Conservation (phyloP, 2,329 filamentous ascomycete genomes). For the Exserohilum rostratum region DNA sequence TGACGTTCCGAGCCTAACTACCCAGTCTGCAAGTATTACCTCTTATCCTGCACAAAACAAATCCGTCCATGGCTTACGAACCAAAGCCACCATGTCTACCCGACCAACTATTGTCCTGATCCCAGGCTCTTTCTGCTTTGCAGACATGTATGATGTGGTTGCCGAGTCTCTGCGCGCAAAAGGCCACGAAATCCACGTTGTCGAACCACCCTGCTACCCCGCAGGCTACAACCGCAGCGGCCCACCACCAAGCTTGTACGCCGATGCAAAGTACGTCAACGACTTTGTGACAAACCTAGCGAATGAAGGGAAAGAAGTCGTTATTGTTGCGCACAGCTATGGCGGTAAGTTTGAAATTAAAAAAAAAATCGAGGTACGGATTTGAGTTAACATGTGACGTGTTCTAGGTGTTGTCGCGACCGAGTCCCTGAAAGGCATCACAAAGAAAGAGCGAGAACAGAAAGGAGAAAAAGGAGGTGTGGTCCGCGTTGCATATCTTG, state of each 20-base stretch:
- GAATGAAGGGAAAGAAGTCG: slow-evolving; percentile 44
- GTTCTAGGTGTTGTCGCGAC: slow-evolving; percentile 28
- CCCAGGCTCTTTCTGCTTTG: slow-evolving; percentile 32
- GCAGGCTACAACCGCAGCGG: slow-evolving; percentile 6
- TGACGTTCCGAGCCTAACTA: too few species aligned
- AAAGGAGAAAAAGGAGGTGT: slow-evolving; percentile 43
- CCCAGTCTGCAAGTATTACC: too few species aligned
- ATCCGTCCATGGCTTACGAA: too few species aligned
- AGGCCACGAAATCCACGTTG: slow-evolving; percentile 22
- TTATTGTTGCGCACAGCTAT: slow-evolving; percentile 49
- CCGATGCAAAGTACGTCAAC: slow-evolving; percentile 42
- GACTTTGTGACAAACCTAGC: slow-evolving; percentile 25
- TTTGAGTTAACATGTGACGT: background rate
- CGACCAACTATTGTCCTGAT: slow-evolving; percentile 31
- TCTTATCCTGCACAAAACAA: too few species aligned
- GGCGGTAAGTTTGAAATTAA: slow-evolving; percentile 32
- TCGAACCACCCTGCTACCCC: slow-evolving; percentile 23
- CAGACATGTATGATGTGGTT: slow-evolving; percentile 23
- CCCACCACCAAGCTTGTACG: slow-evolving; percentile 25
- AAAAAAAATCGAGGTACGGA: background rate
- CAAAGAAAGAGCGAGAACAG: slow-evolving; percentile 29
- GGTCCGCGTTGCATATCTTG: slow-evolving; percentile 30
- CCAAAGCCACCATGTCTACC: slow-evolving; percentile 7
- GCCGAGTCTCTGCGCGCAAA: slow-evolving; percentile 11
- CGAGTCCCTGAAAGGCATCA: slow-evolving; percentile 36